Evolutionary conservation across 352 stramenopile species (phyloP).

Genomic region (Phytophthora hybrid): DNA sequence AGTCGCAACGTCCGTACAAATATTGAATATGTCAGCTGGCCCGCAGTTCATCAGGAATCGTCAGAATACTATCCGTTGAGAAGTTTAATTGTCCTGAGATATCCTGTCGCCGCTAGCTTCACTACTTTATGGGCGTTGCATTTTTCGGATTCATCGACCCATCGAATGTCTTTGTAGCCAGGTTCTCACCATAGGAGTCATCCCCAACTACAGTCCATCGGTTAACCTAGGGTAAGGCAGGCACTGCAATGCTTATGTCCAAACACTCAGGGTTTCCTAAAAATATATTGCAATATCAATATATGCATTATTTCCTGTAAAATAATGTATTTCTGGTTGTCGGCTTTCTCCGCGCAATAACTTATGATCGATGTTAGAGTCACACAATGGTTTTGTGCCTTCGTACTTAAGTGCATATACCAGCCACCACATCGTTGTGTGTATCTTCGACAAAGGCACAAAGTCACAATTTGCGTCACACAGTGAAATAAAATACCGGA

Average conservation of each 20-base stretch:
- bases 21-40: background rate
- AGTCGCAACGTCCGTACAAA: background rate
- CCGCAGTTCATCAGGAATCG: slow-evolving; percentile 10
- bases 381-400: too few species aligned
- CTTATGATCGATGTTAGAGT: too few species aligned
- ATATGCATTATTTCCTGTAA: too few species aligned
- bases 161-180: slow-evolving; percentile 15
- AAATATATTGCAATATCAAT: too few species aligned
- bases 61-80: slow-evolving; percentile 10
- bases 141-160: slow-evolving; percentile 23
- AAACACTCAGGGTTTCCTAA: slow-evolving; percentile 19
- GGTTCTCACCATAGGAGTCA: slow-evolving; percentile 22
- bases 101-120: slow-evolving; percentile 8
- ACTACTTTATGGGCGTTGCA: slow-evolving; percentile 16
- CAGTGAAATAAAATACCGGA: too few species aligned
- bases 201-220: slow-evolving; percentile 20
- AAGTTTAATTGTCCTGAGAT: slow-evolving; percentile 18
- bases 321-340: too few species aligned
- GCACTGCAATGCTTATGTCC: slow-evolving; percentile 16
- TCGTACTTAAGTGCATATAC: too few species aligned
- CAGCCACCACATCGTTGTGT: too few species aligned
- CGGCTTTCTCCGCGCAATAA: too few species aligned
- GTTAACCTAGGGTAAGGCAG: slow-evolving; percentile 9
- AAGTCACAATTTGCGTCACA: too few species aligned
- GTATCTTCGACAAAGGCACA: too few species aligned